These are phyloP conservation scores for Rhizopogon vulgaris DNA, from an alignment of 768 basidiomycete genomes.

Conservation along the genomic window DNA sequence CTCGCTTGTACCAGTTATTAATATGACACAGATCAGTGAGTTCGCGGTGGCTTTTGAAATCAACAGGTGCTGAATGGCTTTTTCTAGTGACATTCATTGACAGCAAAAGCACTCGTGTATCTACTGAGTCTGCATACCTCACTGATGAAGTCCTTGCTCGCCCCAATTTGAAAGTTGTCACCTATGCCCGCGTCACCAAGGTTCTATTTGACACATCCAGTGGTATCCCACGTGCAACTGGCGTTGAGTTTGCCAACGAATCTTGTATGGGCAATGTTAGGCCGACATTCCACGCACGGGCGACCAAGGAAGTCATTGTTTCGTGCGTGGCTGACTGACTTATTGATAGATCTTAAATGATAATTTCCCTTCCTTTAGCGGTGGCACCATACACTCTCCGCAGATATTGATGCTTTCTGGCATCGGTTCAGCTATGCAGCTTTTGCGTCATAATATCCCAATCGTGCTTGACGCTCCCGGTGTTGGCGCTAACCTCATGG, in stretches of 20 bases:
- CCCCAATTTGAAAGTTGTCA: slow-evolving; percentile 13
- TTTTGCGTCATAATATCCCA: slow-evolving; percentile 43
- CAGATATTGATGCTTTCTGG: slow-evolving; percentile 35
- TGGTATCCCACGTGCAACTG: not conserved
- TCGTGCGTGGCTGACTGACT: slow-evolving; percentile 12
- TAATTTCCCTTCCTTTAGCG: not conserved
- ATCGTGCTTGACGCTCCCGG: slow-evolving; percentile 55
- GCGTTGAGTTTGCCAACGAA: slow-evolving; percentile 1
- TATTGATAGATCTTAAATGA: slow-evolving; percentile 30
- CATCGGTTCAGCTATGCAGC: slow-evolving; percentile 53
- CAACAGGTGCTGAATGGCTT: not conserved
- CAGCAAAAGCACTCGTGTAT: slow-evolving; percentile 12
- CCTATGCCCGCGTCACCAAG: slow-evolving; percentile 3
- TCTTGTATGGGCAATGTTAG: slow-evolving; percentile 10
- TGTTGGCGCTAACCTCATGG: slow-evolving; percentile 64
- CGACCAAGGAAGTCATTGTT: slow-evolving; percentile 8
- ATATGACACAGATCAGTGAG: not conserved
- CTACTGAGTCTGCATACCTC: slow-evolving; percentile 19
- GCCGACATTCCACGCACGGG: slow-evolving; percentile 34
- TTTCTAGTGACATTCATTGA: slow-evolving; percentile 7
- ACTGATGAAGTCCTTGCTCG: slow-evolving; percentile 13
- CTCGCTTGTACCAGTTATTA: not conserved
- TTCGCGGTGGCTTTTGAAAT: not conserved
- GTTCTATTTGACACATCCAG: slow-evolving; percentile 1
- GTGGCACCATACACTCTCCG: slow-evolving; percentile 50